These are phyloP conservation scores for Cylindrotheca fusiformis DNA, from an alignment of 108 stramenopile species.

Conservation along the genomic window DNA sequence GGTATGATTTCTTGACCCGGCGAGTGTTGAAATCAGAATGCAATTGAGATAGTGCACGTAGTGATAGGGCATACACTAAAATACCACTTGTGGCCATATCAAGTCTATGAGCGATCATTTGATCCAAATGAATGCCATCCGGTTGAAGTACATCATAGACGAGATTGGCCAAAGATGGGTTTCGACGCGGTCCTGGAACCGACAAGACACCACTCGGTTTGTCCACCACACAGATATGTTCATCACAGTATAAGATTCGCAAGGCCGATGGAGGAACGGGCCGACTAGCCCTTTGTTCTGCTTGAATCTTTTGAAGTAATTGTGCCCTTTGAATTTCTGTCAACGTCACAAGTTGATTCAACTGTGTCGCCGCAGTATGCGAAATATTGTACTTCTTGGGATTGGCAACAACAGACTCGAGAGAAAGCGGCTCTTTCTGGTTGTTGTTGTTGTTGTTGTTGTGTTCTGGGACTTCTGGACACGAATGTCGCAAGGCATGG, in stretches of 20 bases:
- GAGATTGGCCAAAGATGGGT: constrained; percentile 59
- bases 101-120: constrained; percentile 76
- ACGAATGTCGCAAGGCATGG: background rate
- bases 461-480: no score
- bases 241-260: constrained; percentile 55
- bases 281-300: constrained; percentile 24
- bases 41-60: constrained; percentile 44
- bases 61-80: constrained; percentile 60
- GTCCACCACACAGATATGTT: constrained; percentile 58
- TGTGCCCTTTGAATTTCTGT: constrained; percentile 5
- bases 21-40: constrained; percentile 59
- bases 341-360: constrained; percentile 5
- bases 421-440: background rate
- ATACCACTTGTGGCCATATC: constrained; percentile 83
- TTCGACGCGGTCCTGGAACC: constrained; percentile 69
- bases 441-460: background rate
- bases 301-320: constrained; percentile 27
- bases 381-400: constrained; percentile 5
- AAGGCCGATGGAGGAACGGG: constrained; percentile 23
- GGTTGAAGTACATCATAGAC: constrained; percentile 43
- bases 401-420: background rate
- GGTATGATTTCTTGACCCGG: constrained; percentile 42
- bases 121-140: constrained; percentile 39
- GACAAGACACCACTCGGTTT: constrained; percentile 67
- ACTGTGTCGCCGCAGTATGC: constrained; percentile 4